Evolutionary conservation across 371 early-diverging fungal genomes (phyloP).

Genomic region (Mortierella polycephala): DNA sequence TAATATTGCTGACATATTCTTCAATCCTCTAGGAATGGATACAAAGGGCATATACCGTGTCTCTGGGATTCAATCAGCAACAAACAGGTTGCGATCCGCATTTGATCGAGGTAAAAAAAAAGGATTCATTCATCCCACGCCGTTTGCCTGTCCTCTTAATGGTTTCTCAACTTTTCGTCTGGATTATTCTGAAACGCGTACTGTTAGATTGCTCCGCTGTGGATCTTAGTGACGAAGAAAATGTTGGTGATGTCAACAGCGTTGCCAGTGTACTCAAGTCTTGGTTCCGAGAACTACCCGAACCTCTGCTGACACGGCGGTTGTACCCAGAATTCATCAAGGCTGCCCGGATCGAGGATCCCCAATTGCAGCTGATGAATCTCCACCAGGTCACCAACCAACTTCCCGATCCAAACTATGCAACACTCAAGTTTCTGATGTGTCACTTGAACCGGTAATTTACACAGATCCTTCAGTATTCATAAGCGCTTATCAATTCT

Average conservation of each 20-base stretch:
- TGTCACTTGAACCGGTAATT: conserved; percentile 75
- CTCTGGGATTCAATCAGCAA: conserved; percentile 77
- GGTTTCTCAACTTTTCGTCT: not conserved
- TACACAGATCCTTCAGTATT: no score
- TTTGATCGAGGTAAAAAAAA: conserved; percentile 72
- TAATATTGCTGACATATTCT: not conserved
- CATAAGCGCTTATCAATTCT: no score
- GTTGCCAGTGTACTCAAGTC: conserved; percentile 88
- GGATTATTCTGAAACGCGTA: no score
- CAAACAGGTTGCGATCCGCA: conserved; percentile 72
- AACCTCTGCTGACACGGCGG: conserved; percentile 78
- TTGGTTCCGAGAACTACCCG: conserved; percentile 92
- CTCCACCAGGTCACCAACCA: conserved; percentile 75
- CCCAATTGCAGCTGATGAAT: conserved; percentile 65
- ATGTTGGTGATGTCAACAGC: conserved; percentile 78
- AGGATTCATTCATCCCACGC: no score
- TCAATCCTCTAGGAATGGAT: conserved; percentile 58
- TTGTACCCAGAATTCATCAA: conserved; percentile 73
- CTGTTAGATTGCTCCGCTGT: conserved; percentile 69
- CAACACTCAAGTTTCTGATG: conserved; percentile 78
- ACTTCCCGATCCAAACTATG: conserved; percentile 81
- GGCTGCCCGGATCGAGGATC: conserved; percentile 76
- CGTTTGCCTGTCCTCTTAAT: not conserved
- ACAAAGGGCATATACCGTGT: conserved; percentile 86
- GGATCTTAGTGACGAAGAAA: conserved; percentile 67